Evolutionary conservation across 202 grass and related monocot species (phyloP).

Genomic region (Saccharum hybrid): DNA sequence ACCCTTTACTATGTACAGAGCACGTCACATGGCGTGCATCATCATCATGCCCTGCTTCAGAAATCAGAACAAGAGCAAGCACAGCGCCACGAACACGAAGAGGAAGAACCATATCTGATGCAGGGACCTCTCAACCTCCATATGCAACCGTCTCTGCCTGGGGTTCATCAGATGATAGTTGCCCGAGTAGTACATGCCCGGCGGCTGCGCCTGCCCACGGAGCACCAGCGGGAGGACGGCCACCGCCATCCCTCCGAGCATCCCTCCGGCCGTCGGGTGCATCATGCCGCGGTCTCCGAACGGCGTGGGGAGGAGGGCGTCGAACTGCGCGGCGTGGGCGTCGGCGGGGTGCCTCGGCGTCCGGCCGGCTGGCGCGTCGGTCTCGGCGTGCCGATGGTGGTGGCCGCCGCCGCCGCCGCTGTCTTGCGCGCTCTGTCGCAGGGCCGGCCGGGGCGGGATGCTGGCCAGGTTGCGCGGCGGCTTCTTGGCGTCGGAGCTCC

Average conservation of each 20-base stretch:
- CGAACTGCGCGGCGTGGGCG: constrained; percentile 10
- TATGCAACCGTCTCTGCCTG: constrained; percentile 56
- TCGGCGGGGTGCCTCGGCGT: neutral
- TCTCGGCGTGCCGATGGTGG: neutral
- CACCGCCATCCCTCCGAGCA: constrained; percentile 54
- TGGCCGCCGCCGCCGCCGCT: neutral
- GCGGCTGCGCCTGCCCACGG: constrained; percentile 42
- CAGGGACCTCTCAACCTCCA: constrained; percentile 66
- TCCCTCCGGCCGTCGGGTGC: constrained; percentile 48
- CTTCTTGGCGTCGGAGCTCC: constrained; percentile 36
- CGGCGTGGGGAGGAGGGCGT: constrained; percentile 33
- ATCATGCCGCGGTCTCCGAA: constrained; percentile 24
- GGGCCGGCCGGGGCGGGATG: constrained; percentile 60
- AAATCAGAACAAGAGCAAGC: constrained; percentile 80
- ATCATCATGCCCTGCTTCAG: neutral
- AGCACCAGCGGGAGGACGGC: constrained; percentile 58
- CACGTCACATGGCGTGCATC: neutral
- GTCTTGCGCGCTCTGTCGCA: neutral
- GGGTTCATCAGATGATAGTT: constrained; percentile 55
- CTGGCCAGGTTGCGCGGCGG: neutral
- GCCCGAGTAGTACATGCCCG: constrained; percentile 42
- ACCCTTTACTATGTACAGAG: constrained; percentile 22
- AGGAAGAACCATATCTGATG: constrained; percentile 74
- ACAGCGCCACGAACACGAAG: constrained; percentile 59
- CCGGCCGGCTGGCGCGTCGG: neutral